Conservation (phyloP, 495 filamentous ascomycete genomes). For the Astrocystis sublimbata region DNA sequence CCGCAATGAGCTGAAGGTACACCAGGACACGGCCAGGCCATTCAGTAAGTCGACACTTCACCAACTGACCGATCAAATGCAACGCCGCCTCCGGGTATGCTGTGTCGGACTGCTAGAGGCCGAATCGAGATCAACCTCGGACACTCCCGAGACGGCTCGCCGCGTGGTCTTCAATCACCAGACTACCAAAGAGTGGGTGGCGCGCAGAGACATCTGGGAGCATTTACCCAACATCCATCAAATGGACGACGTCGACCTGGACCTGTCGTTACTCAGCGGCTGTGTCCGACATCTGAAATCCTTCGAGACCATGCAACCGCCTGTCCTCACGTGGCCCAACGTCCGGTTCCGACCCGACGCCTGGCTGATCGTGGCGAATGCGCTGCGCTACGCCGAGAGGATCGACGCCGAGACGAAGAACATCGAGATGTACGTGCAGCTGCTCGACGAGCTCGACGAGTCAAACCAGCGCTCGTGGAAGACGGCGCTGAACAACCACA, state of each 20-base stretch:
- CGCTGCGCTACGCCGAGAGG: conserved; percentile 30
- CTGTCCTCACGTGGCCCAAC: conserved; percentile 32
- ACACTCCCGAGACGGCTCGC: conserved; percentile 26
- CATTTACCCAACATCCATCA: conserved; percentile 26
- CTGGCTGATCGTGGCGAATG: conserved; percentile 33
- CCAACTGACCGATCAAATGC: conserved; percentile 29
- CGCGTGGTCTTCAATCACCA: conserved; percentile 37
- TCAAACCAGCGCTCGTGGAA: conserved; percentile 32
- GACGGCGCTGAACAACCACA: conserved; percentile 28
- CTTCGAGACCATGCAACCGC: conserved; percentile 25
- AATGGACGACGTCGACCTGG: conserved; percentile 25
- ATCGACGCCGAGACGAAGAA: conserved; percentile 26
- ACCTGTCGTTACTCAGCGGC: conserved; percentile 31
- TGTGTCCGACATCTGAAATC: conserved; percentile 32
- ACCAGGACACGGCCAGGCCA: conserved; percentile 20
- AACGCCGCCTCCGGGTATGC: conserved; percentile 23
- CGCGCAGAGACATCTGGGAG: conserved; percentile 31
- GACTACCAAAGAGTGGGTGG: conserved; percentile 34
- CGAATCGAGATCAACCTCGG: conserved; percentile 24
- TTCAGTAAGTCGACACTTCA: conserved; percentile 22
- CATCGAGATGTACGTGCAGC: conserved; percentile 23
- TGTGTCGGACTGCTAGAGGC: conserved; percentile 31
- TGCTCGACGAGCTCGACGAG: conserved; percentile 32
- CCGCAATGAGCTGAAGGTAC: conserved; percentile 24
- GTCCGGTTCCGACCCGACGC: conserved; percentile 33